Conservation (phyloP, 1,284 basidiomycete species). For the Marasmius tenuissimus region DNA sequence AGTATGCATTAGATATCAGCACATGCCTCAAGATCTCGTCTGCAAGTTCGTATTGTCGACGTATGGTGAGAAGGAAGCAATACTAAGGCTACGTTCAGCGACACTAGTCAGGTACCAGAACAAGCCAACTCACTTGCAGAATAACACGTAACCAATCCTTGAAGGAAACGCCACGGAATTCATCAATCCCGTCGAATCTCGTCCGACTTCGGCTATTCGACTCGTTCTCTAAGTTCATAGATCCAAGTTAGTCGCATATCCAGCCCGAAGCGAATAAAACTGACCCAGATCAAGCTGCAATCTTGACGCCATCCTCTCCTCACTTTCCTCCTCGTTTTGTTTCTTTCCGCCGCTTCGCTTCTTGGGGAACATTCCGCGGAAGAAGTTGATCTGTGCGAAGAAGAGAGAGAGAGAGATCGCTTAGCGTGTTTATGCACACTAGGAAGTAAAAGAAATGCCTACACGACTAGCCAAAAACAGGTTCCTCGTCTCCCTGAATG, state of each 20-base stretch:
- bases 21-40: conserved; percentile 83
- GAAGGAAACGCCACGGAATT: conserved; percentile 83
- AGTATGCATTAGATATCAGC: conserved; percentile 76
- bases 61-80: conserved; percentile 74
- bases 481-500: conserved; percentile 83
- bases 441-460: conserved; percentile 20
- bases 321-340: conserved; percentile 54
- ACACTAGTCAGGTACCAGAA: not conserved
- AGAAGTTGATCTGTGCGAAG: conserved; percentile 41
- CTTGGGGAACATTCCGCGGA: conserved; percentile 67
- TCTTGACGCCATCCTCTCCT: conserved; percentile 73
- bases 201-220: conserved; percentile 29
- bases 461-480: conserved; percentile 81
- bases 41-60: conserved; percentile 66
- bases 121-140: conserved; percentile 63
- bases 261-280: conserved; percentile 17
- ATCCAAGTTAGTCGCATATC: not conserved
- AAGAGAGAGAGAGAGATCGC: conserved; percentile 7
- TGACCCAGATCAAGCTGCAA: conserved; percentile 73
- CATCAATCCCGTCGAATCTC: conserved; percentile 40
- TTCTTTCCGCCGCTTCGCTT: conserved; percentile 39
- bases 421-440: not conserved
- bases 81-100: conserved; percentile 55
- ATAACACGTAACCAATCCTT: conserved; percentile 86
- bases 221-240: conserved; percentile 42